Evolutionary conservation across 768 basidiomycete species (phyloP), one percentile per base, ranked within the genome.

Genomic region (Filobasidium floriforme): DNA sequence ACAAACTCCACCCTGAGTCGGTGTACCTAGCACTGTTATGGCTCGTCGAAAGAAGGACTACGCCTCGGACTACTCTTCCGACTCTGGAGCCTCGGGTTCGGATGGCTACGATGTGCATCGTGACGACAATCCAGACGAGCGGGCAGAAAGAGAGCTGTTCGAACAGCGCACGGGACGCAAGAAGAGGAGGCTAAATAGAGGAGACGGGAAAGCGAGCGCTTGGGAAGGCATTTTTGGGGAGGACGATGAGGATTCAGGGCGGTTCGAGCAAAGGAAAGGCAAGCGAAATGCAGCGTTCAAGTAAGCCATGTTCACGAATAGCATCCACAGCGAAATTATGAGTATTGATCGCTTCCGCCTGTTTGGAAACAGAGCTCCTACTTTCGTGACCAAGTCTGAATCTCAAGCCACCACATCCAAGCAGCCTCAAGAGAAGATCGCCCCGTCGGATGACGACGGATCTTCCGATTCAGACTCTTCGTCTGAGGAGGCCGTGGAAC

Each of bases 111-210:
- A 80, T 40, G 83, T 87, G 71, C 26, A 41, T 22, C 32, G 19
- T 12, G 59, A 26, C 37, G 29, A 9, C 11, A 73, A 75, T 64
- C 84, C 85, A 2, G 87, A 88, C 73, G 82, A 81, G 14, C 83
- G 84, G 41, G 90, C 85, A 41, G 90, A 90, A 74, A 87, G 87
- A 11, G 84, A 83, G 41, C 83, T 89, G 9, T 89, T 89, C 40
- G 32, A 60, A 60, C 32, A 43, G 29, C 14, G 19, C 32, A 9
- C 54, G 6, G 54, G 54, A 14, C 22, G 54, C 24, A 57, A 57
- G 24, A 24, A 32, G 29, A 32, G 41, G 26, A 14, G 59, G 19
- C 59, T 37, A 7, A 60, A 60, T 22, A 60, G 37, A 29, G 59
- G 59, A 60, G 46, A 68, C 41, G 76, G 76, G 26, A 78, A 78